A percentile compares a stretch with the other conserved stretches of the same genome.
Evolutionary conservation across 192 early-diverging fungal genomes (phyloP).

Genomic region (Coemansia guatemalensis): DNA sequence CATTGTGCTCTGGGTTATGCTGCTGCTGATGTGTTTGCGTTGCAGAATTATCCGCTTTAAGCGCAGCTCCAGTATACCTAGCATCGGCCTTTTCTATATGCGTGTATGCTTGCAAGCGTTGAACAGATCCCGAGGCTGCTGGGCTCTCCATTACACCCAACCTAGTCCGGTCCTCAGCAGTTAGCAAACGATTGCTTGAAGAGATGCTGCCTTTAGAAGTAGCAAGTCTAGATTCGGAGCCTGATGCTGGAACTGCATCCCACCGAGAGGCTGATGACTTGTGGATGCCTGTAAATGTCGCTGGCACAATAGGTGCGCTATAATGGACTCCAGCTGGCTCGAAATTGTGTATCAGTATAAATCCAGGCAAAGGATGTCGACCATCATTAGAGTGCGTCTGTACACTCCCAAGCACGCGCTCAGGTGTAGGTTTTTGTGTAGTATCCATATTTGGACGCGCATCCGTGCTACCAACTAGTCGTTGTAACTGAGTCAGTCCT

Average conservation of each 20-base stretch:
- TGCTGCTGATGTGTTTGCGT: constrained; percentile 9
- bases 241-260: constrained; percentile 20
- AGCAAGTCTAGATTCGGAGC: constrained; percentile 10
- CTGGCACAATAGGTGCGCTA: constrained; percentile 19
- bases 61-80: constrained; percentile 15
- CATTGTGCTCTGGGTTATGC: background rate
- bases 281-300: constrained; percentile 12
- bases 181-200: background rate
- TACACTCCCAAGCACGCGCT: background rate
- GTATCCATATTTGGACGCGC: background rate
- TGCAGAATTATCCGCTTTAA: constrained; percentile 5
- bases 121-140: background rate
- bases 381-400: constrained; percentile 14
- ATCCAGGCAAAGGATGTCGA: constrained; percentile 16
- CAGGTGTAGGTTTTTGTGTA: background rate
- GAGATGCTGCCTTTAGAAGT: too few relatives aligned
- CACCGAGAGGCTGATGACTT: constrained; percentile 9
- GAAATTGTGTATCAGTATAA: constrained; percentile 5
- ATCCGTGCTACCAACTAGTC: background rate
- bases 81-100: constrained; percentile 4
- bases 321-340: constrained; percentile 7
- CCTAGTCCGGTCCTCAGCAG: constrained; percentile 9
- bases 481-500: background rate
- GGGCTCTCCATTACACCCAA: constrained; percentile 15
- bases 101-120: background rate